These are phyloP conservation scores for Cyberlindnera misumaiensis DNA, from an alignment of 805 yeast species.

Conservation along the genomic window DNA sequence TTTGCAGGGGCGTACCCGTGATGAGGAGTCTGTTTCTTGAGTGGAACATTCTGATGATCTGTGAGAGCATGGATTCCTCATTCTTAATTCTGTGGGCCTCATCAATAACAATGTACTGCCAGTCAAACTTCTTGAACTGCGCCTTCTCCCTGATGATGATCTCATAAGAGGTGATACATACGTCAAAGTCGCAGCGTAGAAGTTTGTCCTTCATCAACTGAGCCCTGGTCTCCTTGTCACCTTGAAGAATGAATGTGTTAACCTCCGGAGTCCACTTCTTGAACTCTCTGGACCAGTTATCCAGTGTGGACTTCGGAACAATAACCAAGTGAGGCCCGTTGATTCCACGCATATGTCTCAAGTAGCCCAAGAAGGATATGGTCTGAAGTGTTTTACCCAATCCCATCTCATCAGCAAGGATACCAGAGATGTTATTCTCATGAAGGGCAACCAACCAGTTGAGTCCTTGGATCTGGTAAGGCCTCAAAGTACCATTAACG, in stretches of 20 bases:
- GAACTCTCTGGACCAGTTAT: slow-evolving; percentile 76
- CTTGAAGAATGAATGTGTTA: slow-evolving; percentile 61
- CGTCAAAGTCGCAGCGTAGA: slow-evolving; percentile 61
- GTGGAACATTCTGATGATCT: slow-evolving; percentile 65
- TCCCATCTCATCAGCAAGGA: slow-evolving; percentile 84
- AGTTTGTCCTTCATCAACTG: slow-evolving; percentile 44
- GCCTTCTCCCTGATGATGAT: slow-evolving; percentile 72
- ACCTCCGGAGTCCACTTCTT: slow-evolving; percentile 78
- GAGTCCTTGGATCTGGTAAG: slow-evolving; percentile 74
- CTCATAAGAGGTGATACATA: slow-evolving; percentile 56
- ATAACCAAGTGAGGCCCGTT: slow-evolving; percentile 72
- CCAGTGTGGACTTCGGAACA: slow-evolving; percentile 75
- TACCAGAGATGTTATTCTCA: slow-evolving; percentile 65
- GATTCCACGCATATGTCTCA: slow-evolving; percentile 51
- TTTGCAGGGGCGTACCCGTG: slow-evolving; percentile 80
- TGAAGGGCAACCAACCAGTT: slow-evolving; percentile 71
- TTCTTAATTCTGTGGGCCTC: slow-evolving; percentile 82
- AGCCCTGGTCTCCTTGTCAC: slow-evolving; percentile 63
- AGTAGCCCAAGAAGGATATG: slow-evolving; percentile 60
- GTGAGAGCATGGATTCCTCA: slow-evolving; percentile 54
- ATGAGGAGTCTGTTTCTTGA: slow-evolving; percentile 64
- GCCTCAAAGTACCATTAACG: slow-evolving; percentile 56
- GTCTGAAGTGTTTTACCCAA: slow-evolving; percentile 79
- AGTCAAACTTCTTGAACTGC: slow-evolving; percentile 53
- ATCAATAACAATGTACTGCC: slow-evolving; percentile 75